A percentile compares a stretch with the other conserved stretches of the same genome.
These are phyloP conservation scores for Suhomyces atakaporum DNA, from an alignment of 1,139 yeast genomes.

Conservation along the genomic window DNA sequence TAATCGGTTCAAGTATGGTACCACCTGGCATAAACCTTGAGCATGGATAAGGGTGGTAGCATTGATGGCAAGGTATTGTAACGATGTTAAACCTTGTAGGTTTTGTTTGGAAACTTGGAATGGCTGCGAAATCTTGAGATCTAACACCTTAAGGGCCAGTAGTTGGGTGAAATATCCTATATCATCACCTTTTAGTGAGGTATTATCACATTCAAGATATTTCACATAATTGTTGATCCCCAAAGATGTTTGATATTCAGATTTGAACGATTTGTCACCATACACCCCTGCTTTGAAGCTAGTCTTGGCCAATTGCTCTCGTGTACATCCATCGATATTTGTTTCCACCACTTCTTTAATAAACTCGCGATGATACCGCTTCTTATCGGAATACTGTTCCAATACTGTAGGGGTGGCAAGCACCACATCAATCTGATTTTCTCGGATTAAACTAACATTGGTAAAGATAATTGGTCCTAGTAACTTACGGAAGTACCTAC, in stretches of 20 bases:
- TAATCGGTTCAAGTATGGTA: constrained; percentile 20
- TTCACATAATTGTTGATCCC: constrained; percentile 25
- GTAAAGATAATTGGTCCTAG: constrained; percentile 26
- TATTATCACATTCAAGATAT: constrained; percentile 31
- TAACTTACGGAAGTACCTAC: constrained; percentile 23
- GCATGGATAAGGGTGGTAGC: constrained; percentile 19
- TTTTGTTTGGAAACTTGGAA: background rate
- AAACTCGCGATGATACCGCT: constrained; percentile 24
- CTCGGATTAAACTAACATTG: constrained; percentile 28
- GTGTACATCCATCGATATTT: constrained; percentile 23
- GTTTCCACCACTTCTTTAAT: constrained; percentile 24
- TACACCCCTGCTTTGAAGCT: constrained; percentile 20
- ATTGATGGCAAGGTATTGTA: constrained; percentile 23
- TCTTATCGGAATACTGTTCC: constrained; percentile 26
- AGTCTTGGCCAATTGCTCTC: constrained; percentile 24
- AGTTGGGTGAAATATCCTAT: constrained; percentile 21
- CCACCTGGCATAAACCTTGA: background rate
- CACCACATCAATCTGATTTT: constrained; percentile 33
- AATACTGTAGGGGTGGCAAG: constrained; percentile 25
- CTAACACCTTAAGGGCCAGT: constrained; percentile 24
- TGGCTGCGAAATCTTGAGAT: constrained; percentile 4
- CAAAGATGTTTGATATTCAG: constrained; percentile 22
- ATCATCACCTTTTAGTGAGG: constrained; percentile 18
- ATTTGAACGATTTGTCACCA: constrained; percentile 20
- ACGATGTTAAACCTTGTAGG: background rate